Conservation (phyloP, 2,329 filamentous ascomycete genomes). For the Colletotrichum sp. region DNA sequence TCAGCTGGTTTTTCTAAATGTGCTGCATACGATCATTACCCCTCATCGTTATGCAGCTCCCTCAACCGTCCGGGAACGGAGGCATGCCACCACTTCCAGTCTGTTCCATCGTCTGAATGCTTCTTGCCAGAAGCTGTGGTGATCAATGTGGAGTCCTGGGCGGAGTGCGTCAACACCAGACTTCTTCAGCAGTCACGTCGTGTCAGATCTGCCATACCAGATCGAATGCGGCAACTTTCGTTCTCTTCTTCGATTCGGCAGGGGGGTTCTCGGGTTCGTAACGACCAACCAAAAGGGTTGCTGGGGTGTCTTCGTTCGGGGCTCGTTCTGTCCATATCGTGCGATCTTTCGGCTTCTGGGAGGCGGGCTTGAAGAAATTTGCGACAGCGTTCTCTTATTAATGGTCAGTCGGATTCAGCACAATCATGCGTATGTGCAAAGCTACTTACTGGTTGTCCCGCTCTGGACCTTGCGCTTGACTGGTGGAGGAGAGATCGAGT, state of each 20-base stretch:
- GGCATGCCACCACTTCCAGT: constrained; percentile 95
- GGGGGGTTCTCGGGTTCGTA: constrained; percentile 57
- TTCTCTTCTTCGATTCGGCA: constrained; percentile 38
- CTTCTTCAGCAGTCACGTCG: background rate
- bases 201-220: constrained; percentile 46
- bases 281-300: constrained; percentile 76
- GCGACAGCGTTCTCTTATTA: constrained; percentile 69
- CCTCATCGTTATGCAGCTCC: constrained; percentile 70
- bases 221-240: constrained; percentile 76
- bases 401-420: background rate
- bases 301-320: constrained; percentile 48
- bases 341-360: constrained; percentile 81
- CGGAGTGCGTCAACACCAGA: background rate
- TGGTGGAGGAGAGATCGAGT: constrained; percentile 58
- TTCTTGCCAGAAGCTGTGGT: constrained; percentile 80
- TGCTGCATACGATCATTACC: constrained; percentile 46
- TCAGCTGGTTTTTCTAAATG: background rate
- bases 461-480: constrained; percentile 58
- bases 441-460: constrained; percentile 52
- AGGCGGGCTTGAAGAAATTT: constrained; percentile 87
- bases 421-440: background rate
- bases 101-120: constrained; percentile 71
- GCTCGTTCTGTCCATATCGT: constrained; percentile 75
- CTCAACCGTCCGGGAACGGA: constrained; percentile 72
- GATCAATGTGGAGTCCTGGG: constrained; percentile 86